Base-by-base conservation (phyloP, 2,329 filamentous ascomycete species). In the Xylaria sp. region DNA sequence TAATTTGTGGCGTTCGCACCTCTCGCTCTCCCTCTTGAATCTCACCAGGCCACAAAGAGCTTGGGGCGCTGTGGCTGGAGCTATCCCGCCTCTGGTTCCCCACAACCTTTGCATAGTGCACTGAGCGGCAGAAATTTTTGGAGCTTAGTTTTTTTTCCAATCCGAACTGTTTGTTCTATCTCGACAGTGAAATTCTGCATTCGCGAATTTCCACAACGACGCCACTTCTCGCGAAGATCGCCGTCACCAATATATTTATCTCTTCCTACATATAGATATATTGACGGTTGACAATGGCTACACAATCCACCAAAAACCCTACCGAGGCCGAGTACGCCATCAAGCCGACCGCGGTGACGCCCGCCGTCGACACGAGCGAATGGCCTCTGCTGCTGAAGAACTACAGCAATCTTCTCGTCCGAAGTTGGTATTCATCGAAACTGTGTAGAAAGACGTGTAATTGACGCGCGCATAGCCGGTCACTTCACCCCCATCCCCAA, bases 401-500 rank as follows among this genome's bases (percentile, higher is more conserved):
- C 83, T 98, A 96, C 81, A 91, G 93, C 79, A 91, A 93, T 49
- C 65, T 65, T 7, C 59, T 67, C 27, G 62, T 67, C n/a, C 65
- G 65, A 63, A 65, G 62, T 57, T 51, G 44, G 47, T 55, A 54
- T 43, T 43, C 58, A 54, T n/a, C n/a, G 46, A 17, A 23, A 6
- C 55, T 54, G 51, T 35, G 49, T 33, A 58, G 29, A 33, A 25
- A 21, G 52, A 15, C 43, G 23, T 21, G n/a, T 62, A 63, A 11
- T 53, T 65, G 53, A 65, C 63, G 47, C 41, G 54, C 44, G 56
- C 23, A 48, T 48, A 65, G 63, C 93, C 69, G 92, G 92, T 67
- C 94, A 99, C 80, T 99, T 96, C 81, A 98, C 94, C 33, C 95
- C 95, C 58, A 98, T 98, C 72, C 92, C 94, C 70, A 90, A 91